Base-by-base conservation (phyloP, 345 rosid genomes). In the Melastoma malabathricum region DNA sequence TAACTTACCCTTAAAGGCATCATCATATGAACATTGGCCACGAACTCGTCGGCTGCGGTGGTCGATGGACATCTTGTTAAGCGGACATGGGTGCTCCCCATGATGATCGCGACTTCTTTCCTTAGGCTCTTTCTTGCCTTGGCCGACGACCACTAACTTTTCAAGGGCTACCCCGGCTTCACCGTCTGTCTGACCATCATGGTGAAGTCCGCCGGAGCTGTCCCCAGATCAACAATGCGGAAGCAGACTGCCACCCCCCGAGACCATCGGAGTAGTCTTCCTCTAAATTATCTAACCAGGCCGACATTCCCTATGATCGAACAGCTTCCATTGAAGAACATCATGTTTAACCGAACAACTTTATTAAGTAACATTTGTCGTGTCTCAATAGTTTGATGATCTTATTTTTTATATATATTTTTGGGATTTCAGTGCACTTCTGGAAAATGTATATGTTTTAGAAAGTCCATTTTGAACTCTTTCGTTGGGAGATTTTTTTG, bases 41-140 rank as follows among this genome's bases (percentile, higher is more conserved):
- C 55, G 80, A 60, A 72, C 63, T 74, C 80, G 4, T 78, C 74
- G 46, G 66, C 83, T n/a, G n/a, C 29, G 74, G 83, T 50, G 72
- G 83, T 44, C 67, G 63, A 44, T 74, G 66, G 44, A 41, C 27
- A 38, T 59, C 63, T 78, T 60, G 67, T 80, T 27, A 78, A 64
- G 59, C 72, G 77, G 34, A 74, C 57, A 56, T 75, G 83, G 56
- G 67, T 78, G 47, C 72, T 48, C 18, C 71, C 60, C 17, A 80
- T 80, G 1, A 78, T 69, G 13, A 47, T 67, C 18, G 62, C 64
- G 16, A 78, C 80, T 69, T 78, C 83, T 31, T 74, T 70, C 50
- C 68, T 43, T 55, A 72, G n/a, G 74, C 67, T 71, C 75, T 43
- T 74, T 67, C 64, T 50, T 59, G 10, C 79, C 79, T 29, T 74